phyloP scores from a whole-genome alignment of 306 rosid genomes.

The Quercus parvula region DNA sequence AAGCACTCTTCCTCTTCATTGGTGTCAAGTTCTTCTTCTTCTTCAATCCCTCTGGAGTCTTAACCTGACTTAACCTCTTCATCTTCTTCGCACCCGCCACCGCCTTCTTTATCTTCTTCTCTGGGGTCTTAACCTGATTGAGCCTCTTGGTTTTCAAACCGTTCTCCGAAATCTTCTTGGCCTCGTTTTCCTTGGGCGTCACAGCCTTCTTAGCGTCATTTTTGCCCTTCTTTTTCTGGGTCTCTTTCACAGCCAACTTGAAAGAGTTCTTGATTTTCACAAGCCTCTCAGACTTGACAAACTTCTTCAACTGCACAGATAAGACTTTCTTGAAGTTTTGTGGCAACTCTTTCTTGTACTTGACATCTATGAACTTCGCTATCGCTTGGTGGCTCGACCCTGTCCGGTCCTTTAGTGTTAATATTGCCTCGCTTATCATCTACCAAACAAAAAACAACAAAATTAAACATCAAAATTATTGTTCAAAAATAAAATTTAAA shows the following conservation, averaged over 20 bases:
- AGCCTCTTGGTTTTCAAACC: constrained; percentile 28
- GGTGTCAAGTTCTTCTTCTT: constrained; percentile 20
- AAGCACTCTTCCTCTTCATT: constrained; percentile 4
- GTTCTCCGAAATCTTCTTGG: constrained; percentile 6
- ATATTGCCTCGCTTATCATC: constrained; percentile 31
- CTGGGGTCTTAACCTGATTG: constrained; percentile 27
- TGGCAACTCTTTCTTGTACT: constrained; percentile 22
- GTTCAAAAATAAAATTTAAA: not conserved
- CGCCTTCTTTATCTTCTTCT: constrained; percentile 3
- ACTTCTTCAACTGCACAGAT: constrained; percentile 29
- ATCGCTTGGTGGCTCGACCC: constrained; percentile 37
- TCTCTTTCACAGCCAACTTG: not conserved
- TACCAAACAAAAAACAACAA: not conserved
- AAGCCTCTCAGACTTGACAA: constrained; percentile 30
- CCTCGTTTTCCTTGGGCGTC: not conserved
- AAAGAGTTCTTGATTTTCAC: constrained; percentile 31
- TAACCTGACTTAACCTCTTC: constrained; percentile 28
- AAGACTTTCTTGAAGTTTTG: constrained; percentile 19
- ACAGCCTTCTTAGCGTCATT: not conserved
- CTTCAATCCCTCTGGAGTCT: constrained; percentile 25
- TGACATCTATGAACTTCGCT: constrained; percentile 26
- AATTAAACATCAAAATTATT: not conserved
- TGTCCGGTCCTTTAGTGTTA: constrained; percentile 18
- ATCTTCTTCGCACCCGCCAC: not conserved
- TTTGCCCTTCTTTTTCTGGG: not conserved